Evolutionary conservation across 1,284 basidiomycete genomes (phyloP).

Genomic region (Volvariella surrecta): DNA sequence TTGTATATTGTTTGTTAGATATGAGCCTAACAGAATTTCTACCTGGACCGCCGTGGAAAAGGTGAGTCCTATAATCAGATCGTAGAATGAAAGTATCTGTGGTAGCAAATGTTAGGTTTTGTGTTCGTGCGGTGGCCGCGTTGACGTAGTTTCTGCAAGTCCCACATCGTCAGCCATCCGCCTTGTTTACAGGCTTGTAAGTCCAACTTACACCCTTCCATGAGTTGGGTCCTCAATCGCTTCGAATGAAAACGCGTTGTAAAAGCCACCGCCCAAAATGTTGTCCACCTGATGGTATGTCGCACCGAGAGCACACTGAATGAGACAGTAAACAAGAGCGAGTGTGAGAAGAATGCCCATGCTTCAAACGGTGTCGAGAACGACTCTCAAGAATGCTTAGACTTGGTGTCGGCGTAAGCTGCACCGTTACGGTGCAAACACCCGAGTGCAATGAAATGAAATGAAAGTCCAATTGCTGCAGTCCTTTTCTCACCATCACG

Average conservation of each 20-base stretch:
- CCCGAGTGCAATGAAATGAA: no score
- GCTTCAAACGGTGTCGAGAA: no score
- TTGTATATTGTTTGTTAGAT: slow-evolving; percentile 42
- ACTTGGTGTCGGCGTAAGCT: no score
- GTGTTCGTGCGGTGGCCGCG: slow-evolving; percentile 29
- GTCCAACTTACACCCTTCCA: slow-evolving; percentile 46
- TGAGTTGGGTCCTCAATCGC: slow-evolving; percentile 51
- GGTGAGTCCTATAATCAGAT: slow-evolving; percentile 38
- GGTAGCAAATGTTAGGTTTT: slow-evolving; percentile 41
- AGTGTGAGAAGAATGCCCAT: no score
- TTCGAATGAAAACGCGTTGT: slow-evolving; percentile 38
- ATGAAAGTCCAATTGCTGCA: no score
- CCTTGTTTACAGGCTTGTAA: not conserved
- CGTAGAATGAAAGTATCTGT: slow-evolving; percentile 42
- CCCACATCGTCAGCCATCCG: not conserved
- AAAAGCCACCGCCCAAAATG: slow-evolving; percentile 39
- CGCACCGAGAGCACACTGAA: not conserved
- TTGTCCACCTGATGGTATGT: slow-evolving; percentile 23
- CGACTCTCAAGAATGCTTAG: no score
- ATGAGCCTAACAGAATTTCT: slow-evolving; percentile 51
- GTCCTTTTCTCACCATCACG: no score
- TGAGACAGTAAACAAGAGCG: not conserved
- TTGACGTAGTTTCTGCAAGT: slow-evolving; percentile 43
- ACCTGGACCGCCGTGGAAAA: slow-evolving; percentile 39
- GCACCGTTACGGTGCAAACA: no score